A percentile compares a stretch with the other conserved stretches of the same genome.
phyloP scores from a whole-genome alignment of 768 basidiomycete species.

The Kondoa subrosea region DNA sequence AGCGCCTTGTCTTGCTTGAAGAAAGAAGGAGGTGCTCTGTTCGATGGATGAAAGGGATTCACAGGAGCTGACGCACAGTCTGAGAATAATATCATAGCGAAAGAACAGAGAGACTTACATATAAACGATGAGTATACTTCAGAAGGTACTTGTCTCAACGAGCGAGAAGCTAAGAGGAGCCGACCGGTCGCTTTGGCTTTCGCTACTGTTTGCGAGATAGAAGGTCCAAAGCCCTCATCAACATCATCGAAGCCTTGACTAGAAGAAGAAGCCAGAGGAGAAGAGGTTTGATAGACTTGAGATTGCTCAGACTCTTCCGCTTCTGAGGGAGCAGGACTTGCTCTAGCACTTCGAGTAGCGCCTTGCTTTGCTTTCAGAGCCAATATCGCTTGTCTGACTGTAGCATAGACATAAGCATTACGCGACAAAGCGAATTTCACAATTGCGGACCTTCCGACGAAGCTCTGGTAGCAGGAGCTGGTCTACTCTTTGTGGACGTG shows the following conservation, averaged over 20 bases:
- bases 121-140: not conserved
- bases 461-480: not conserved
- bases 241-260: not conserved
- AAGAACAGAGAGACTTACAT: not conserved
- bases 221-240: not conserved
- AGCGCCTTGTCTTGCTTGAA: constrained; percentile 1
- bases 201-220: not conserved
- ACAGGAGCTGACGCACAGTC: not conserved
- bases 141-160: not conserved
- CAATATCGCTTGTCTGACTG: not conserved
- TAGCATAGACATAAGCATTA: not conserved
- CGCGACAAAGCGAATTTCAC: not conserved
- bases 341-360: not conserved
- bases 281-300: not conserved
- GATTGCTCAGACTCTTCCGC: not conserved
- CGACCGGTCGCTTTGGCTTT: not conserved
- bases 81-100: not conserved
- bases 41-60: constrained; percentile 3
- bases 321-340: not conserved
- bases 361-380: not conserved
- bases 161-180: not conserved
- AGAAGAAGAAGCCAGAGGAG: not conserved
- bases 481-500: not conserved
- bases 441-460: not conserved
- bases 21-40: not conserved